Evolutionary conservation across 75 land plant species (phyloP), one percentile per base, ranked within the genome.

Genomic region (Selaginella moellendorffii): DNA sequence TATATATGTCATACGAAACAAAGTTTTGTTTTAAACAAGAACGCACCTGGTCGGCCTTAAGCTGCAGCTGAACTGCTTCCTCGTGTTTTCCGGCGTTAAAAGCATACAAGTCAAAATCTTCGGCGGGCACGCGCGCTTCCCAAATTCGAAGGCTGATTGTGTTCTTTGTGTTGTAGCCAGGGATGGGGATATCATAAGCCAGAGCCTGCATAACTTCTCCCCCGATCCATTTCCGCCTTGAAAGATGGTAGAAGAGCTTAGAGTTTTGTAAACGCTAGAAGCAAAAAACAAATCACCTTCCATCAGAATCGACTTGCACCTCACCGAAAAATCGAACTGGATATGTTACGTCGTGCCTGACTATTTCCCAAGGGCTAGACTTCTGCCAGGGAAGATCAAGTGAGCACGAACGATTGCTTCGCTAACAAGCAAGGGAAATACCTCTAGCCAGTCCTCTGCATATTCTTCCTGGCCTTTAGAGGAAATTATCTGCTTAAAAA

Each of bases 161-260:
- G 65, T 92, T 92, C 69, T 80, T 85, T 53, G 97, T 91, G 66
- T 78, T 74, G 63, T 85, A 92, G 65, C 97, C 97, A 58, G 97
- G 97, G 68, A 92, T 92, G 28, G 97, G 97, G 0, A 88, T 80
- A 85, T 88, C 97, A 83, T 88, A 92, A 8, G 97, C 95, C 53
- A 92, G 42, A 27, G 97, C 97, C 53, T 81, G 81, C 19, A 92
- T 26, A 10, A 77, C 68, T 65, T 92, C 97, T 28, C 95, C 97
- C 24, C 78, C 89, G 61, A 82, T 77, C 97, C 89, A 92, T 71
- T 75, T 81, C 64, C 82, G 86, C 21, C 90, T 89, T 73, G 36
- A 53, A 62, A 30, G 19, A 29, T 0, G 64, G 20, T 26, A 66
- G 29, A 66, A 58, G 1, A 66, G 1, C 24, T 58, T 9, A 0